Conservation (phyloP, 2,329 filamentous ascomycete species). For the Fusarium newnesense region DNA sequence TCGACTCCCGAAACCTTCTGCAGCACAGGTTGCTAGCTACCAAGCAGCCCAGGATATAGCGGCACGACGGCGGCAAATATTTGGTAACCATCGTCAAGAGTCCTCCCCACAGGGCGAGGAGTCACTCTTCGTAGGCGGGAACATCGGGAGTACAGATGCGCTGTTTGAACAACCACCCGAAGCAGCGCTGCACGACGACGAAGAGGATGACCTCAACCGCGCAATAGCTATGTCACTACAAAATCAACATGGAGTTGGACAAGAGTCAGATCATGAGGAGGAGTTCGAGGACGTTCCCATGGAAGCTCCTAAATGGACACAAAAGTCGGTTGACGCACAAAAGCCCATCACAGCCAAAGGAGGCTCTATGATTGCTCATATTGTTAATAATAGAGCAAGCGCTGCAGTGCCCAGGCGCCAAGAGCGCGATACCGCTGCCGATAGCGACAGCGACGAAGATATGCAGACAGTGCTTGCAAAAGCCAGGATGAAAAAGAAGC, state of each 20-base stretch:
- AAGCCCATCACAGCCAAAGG: conserved; percentile 63
- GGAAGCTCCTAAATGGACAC: conserved; percentile 62
- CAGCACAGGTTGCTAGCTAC: conserved; percentile 34
- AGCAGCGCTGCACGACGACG: conserved; percentile 52
- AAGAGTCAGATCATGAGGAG: conserved; percentile 53
- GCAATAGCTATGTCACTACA: conserved; percentile 89
- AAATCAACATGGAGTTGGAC: conserved; percentile 62
- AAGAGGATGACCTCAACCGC: conserved; percentile 73
- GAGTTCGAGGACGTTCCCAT: conserved; percentile 63
- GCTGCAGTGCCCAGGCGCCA: conserved; percentile 63
- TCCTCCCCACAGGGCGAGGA: conserved; percentile 50
- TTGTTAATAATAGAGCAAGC: conserved; percentile 78
- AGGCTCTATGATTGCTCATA: conserved; percentile 74
- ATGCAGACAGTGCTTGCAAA: conserved; percentile 79
- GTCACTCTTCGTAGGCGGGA: conserved; percentile 59
- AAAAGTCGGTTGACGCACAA: conserved; percentile 61
- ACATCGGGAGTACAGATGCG: conserved; percentile 38
- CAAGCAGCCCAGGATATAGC: conserved; percentile 43
- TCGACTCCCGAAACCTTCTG: conserved; percentile 72
- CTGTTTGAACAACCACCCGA: conserved; percentile 47
- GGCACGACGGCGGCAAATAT: conserved; percentile 44
- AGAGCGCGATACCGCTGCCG: conserved; percentile 28
- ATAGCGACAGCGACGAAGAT: conserved; percentile 84
- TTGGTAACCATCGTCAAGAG: conserved; percentile 33
- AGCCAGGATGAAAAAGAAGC: conserved; percentile 69